phyloP scores from a whole-genome alignment of 805 yeast genomes.

The Trichomonascus vanleenenianus region DNA sequence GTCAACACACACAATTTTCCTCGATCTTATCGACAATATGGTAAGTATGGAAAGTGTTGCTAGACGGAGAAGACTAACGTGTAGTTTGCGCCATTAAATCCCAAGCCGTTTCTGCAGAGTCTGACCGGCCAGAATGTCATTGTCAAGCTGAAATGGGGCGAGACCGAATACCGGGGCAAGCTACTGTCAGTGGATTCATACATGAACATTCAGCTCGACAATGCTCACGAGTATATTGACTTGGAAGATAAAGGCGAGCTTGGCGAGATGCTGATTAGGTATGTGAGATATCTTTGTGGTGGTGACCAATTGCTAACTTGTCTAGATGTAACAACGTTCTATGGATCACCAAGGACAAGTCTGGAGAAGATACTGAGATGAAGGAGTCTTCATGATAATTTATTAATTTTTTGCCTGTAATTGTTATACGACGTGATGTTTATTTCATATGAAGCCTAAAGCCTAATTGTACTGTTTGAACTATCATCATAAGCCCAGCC shows the following conservation, averaged over 20 bases:
- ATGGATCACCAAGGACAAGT: constrained; percentile 46
- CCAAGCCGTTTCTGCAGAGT: constrained; percentile 81
- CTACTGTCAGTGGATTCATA: constrained; percentile 80
- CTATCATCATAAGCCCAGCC: no score
- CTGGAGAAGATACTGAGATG: constrained; percentile 14
- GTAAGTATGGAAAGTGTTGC: background rate
- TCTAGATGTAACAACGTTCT: constrained; percentile 80
- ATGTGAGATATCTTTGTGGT: constrained; percentile 5
- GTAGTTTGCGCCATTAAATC: constrained; percentile 59
- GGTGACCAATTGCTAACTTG: background rate
- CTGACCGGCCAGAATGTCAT: constrained; percentile 63
- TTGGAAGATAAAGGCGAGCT: constrained; percentile 44
- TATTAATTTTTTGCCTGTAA: no score
- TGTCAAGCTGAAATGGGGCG: constrained; percentile 84
- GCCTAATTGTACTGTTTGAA: no score
- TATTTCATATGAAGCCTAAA: no score
- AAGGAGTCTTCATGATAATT: constrained; percentile 5
- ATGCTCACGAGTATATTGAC: constrained; percentile 46
- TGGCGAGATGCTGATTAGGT: constrained; percentile 68
- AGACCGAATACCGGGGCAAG: constrained; percentile 76
- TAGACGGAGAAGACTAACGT: background rate
- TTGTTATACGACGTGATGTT: no score
- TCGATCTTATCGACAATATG: background rate
- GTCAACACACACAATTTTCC: no score
- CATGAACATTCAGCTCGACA: constrained; percentile 76